A percentile compares a stretch with the other conserved stretches of the same genome.
Evolutionary conservation across 2,329 filamentous ascomycete species (phyloP).

Genomic region (Cryphonectria japonica): DNA sequence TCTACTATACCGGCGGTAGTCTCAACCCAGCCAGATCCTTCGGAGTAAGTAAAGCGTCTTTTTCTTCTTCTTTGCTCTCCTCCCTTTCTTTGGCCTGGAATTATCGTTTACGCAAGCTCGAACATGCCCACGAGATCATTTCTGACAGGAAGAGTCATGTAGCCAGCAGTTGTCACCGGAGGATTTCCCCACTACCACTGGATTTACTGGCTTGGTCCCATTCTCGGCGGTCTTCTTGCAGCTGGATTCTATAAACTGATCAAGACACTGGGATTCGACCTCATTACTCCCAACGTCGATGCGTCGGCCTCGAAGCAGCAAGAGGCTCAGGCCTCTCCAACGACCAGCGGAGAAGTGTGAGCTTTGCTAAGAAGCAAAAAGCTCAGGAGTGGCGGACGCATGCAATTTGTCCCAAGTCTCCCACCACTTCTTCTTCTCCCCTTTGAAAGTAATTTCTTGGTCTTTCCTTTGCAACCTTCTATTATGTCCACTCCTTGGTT

Average conservation of each 20-base stretch:
- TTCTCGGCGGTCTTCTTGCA: conserved; percentile 53
- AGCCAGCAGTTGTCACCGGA: conserved; percentile 47
- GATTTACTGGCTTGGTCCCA: conserved; percentile 60
- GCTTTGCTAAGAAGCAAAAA: neutral
- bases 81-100: neutral
- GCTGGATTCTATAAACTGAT: conserved; percentile 54
- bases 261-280: conserved; percentile 56
- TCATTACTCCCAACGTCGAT: conserved; percentile 38
- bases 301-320: conserved; percentile 18
- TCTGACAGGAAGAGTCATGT: neutral
- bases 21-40: conserved; percentile 57
- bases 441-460: neutral
- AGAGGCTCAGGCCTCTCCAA: neutral
- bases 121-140: neutral
- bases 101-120: too few relatives aligned
- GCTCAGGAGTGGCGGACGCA: neutral
- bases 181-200: conserved; percentile 52
- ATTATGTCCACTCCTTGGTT: too few relatives aligned
- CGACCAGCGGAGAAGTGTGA: conserved; percentile 14
- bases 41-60: conserved; percentile 35
- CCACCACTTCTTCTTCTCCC: neutral
- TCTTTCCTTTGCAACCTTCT: too few relatives aligned
- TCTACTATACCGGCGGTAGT: conserved; percentile 52
- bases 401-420: neutral
- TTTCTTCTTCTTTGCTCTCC: neutral